phyloP scores from a whole-genome alignment of 257 asterid genomes.

The Solanum paucissectum region DNA sequence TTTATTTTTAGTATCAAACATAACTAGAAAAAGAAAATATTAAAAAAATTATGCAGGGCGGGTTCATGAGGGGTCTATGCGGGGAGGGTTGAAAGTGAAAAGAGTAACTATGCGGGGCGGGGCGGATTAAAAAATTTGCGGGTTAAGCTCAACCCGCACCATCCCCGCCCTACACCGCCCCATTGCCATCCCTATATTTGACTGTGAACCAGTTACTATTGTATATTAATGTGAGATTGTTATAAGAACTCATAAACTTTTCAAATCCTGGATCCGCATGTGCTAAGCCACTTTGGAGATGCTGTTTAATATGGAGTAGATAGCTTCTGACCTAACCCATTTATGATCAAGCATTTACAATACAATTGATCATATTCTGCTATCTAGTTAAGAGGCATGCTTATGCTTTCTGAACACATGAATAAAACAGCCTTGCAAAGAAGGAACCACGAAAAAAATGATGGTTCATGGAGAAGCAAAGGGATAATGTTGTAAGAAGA shows the following conservation, averaged over 20 bases:
- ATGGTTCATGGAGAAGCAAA: neutral
- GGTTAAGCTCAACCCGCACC: too few species aligned
- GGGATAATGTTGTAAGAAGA: neutral
- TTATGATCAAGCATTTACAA: neutral
- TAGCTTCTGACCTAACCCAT: neutral
- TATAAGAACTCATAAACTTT: neutral
- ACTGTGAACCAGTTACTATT: neutral
- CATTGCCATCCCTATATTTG: too few species aligned
- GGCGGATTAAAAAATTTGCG: too few species aligned
- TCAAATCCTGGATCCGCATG: neutral
- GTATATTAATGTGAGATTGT: neutral
- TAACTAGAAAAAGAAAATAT: too few species aligned
- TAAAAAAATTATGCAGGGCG: too few species aligned
- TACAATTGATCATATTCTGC: neutral
- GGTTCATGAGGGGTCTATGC: too few species aligned
- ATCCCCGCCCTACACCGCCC: too few species aligned
- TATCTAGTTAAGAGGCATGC: neutral
- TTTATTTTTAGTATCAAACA: too few species aligned
- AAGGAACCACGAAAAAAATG: neutral
- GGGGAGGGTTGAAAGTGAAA: too few species aligned
- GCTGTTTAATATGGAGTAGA: neutral
- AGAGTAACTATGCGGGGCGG: too few species aligned
- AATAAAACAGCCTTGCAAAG: neutral
- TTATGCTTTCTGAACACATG: neutral
- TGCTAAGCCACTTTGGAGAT: neutral